Percentiles rank a stretch among this genome's conserved stretches.
Conservation (phyloP, 2,329 filamentous ascomycete species). For the Verticillium alfalfae region DNA sequence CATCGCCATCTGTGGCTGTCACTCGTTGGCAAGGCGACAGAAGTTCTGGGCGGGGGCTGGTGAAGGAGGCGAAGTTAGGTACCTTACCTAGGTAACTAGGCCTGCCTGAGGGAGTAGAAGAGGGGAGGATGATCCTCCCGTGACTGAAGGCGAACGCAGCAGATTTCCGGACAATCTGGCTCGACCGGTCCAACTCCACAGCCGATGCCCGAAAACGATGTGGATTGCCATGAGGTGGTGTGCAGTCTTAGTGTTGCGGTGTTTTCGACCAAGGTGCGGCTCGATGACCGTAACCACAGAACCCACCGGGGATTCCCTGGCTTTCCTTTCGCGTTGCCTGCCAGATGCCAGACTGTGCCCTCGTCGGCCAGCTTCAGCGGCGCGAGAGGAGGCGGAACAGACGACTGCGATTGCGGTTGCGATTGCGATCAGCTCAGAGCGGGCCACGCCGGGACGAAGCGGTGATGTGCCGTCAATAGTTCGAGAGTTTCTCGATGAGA, state of each 20-base stretch:
- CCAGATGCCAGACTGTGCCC: background rate
- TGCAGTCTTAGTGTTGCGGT: background rate
- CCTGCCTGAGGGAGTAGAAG: background rate
- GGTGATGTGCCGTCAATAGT: conserved; percentile 2
- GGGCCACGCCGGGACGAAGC: conserved; percentile 1
- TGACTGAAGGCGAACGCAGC: background rate
- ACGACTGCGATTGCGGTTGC: background rate
- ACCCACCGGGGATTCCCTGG: background rate
- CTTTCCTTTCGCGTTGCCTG: background rate
- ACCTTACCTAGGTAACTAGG: too few relatives aligned
- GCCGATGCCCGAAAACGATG: background rate
- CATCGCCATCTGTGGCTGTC: background rate
- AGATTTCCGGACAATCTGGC: background rate
- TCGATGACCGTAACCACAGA: background rate
- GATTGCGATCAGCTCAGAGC: background rate
- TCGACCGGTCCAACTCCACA: background rate
- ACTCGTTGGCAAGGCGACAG: background rate
- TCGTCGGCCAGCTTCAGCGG: background rate
- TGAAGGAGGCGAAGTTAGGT: background rate
- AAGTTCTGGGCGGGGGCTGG: background rate
- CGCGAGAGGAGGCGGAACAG: background rate
- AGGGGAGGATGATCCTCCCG: background rate
- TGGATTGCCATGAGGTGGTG: background rate
- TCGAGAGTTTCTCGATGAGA: background rate
- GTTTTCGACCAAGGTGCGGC: background rate